Conservation (phyloP, 2,329 filamentous ascomycete species). For the Pseudogymnoascus sp. region DNA sequence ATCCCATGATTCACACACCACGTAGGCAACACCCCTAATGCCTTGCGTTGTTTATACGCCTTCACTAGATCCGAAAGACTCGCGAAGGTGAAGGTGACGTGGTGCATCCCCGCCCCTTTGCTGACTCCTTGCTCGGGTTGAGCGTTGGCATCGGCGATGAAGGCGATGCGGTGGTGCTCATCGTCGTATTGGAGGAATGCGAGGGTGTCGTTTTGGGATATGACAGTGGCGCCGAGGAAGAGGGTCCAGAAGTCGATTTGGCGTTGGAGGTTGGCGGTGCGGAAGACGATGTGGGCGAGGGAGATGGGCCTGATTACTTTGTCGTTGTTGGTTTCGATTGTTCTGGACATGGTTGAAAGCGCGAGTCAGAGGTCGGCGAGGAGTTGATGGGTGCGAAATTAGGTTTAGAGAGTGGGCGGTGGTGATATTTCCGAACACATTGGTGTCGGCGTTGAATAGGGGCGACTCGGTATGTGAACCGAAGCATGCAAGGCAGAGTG, state of each 20-base stretch:
- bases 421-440: background rate
- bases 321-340: constrained; percentile 10
- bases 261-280: constrained; percentile 23
- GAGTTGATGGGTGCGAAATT: background rate
- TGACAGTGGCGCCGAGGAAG: constrained; percentile 31
- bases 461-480: background rate
- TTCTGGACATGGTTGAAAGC: constrained; percentile 15
- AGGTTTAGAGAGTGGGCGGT: background rate
- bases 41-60: constrained; percentile 33
- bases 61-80: constrained; percentile 30
- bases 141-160: constrained; percentile 27
- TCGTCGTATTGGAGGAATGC: constrained; percentile 39
- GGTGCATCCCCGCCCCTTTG: constrained; percentile 30
- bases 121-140: constrained; percentile 16
- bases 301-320: background rate
- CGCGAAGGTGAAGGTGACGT: constrained; percentile 37
- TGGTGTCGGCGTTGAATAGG: background rate
- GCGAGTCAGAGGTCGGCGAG: background rate
- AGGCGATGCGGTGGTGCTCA: constrained; percentile 42
- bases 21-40: constrained; percentile 31
- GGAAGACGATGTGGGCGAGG: constrained; percentile 28
- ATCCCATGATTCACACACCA: constrained; percentile 43
- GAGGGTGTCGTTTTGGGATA: constrained; percentile 23
- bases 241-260: constrained; percentile 33
- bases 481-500: background rate